Conservation (phyloP, 2,329 filamentous ascomycete species). For the Colletotrichum liaoningense region DNA sequence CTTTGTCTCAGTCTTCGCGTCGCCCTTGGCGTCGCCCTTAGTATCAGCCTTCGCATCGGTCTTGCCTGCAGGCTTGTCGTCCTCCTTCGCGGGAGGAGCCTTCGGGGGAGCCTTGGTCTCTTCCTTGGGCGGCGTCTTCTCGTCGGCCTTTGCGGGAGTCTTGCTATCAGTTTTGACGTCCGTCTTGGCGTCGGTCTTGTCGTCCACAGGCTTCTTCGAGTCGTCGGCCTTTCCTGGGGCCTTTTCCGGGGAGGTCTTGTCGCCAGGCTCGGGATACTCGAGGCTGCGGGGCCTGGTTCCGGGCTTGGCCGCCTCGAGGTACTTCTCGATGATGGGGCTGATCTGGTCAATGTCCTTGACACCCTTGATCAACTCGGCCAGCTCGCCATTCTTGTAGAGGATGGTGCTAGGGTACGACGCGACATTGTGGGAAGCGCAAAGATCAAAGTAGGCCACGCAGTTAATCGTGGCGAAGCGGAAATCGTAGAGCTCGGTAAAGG, state of each 20-base stretch:
- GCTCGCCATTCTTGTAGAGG: slow-evolving; percentile 83
- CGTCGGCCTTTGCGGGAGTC: slow-evolving; percentile 44
- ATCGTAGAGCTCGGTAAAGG: slow-evolving; percentile 85
- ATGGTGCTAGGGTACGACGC: slow-evolving; percentile 80
- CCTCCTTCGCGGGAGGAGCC: slow-evolving; percentile 29
- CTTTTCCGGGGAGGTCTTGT: slow-evolving; percentile 54
- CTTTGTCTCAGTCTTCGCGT: slow-evolving; percentile 38
- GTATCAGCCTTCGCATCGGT: slow-evolving; percentile 46
- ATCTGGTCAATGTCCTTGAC: slow-evolving; percentile 74
- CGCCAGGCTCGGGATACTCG: slow-evolving; percentile 78
- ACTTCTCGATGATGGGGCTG: slow-evolving; percentile 78
- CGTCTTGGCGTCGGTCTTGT: slow-evolving; percentile 39
- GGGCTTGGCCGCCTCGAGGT: slow-evolving; percentile 81
- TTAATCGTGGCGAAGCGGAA: slow-evolving; percentile 90
- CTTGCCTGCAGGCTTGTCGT: slow-evolving; percentile 42
- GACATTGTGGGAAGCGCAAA: slow-evolving; percentile 78
- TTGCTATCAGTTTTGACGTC: slow-evolving; percentile 37
- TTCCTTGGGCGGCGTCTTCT: slow-evolving; percentile 39
- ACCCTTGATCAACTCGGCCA: slow-evolving; percentile 72
- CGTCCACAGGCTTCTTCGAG: slow-evolving; percentile 33
- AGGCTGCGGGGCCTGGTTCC: slow-evolving; percentile 79
- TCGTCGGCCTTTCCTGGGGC: slow-evolving; percentile 44
- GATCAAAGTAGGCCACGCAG: slow-evolving; percentile 84
- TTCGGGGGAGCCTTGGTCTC: slow-evolving; percentile 30
- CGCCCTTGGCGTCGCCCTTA: slow-evolving; percentile 36